Evolutionary conservation across 2,329 filamentous ascomycete species (phyloP), one percentile per base, ranked within the genome.

Genomic region (Ophiostoma quercus): DNA sequence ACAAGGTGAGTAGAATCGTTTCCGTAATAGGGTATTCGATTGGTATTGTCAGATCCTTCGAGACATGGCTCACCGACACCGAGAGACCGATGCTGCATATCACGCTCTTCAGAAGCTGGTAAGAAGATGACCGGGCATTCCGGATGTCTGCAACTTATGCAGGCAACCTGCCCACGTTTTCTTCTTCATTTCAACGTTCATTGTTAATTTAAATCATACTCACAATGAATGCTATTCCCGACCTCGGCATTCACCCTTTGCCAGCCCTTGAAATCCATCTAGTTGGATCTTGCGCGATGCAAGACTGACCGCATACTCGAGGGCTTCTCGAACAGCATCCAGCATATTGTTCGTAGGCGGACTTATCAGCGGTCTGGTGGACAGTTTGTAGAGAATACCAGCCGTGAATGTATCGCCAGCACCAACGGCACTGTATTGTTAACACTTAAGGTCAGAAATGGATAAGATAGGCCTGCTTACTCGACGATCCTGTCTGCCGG

Each of bases 391-490:
- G 67, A 92, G 79, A 77, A 90, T 87, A 71, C 89, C 90, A 43
- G 90, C 90, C 73, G 90, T 86, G 75, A 92, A 92, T 0, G 90
- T 92, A 76, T 92, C 90, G 73, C 90, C 90, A 62, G 90, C 90
- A 69, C 90, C 90, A 72, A 92, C 84, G 6, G 89, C 84, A 76
- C 90, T 91, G 54, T 11, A 22, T 22, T 1, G 4, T 9, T 66
- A 37, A 57, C 43, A 19, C 34, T 41, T 7, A 22, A 16, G 7
- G 8, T 29, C 11, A 41, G 4, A 9, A 19, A 22, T 32, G 9
- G 4, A 25, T 12, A 34, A 5, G 34, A 34, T 34, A 8, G 34
- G 11, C 25, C 14, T 25, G 12, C 67, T 29, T 84, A 90, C 88
- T 90, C 88, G 66, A 88, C 79, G 68, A 89, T 82, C 3, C 71